These are phyloP conservation scores for Fusarium poae DNA, from an alignment of 2,329 filamentous ascomycete species.

Conservation along the genomic window DNA sequence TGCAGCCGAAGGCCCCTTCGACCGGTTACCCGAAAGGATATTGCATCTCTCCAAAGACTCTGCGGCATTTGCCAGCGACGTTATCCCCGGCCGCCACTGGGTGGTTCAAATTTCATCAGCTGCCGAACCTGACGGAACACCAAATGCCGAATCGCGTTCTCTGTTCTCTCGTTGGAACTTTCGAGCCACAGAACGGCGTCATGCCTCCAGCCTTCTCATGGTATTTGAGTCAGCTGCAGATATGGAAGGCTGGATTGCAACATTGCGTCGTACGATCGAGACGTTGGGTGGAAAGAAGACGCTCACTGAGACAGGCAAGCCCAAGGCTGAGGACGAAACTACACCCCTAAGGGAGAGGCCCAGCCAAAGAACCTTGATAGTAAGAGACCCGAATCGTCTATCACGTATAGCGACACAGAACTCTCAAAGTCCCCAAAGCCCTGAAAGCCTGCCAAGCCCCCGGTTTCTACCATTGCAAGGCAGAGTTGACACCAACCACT, in stretches of 20 bases:
- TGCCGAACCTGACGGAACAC: constrained; percentile 69
- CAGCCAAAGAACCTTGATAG: constrained; percentile 63
- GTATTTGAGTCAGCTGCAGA: constrained; percentile 79
- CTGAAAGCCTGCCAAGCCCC: constrained; percentile 28
- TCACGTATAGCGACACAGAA: constrained; percentile 50
- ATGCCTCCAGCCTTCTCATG: constrained; percentile 75
- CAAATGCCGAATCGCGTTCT: constrained; percentile 67
- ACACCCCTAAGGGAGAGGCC: constrained; percentile 55
- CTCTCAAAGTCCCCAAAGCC: constrained; percentile 29
- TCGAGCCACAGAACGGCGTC: constrained; percentile 65
- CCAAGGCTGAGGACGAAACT: constrained; percentile 58
- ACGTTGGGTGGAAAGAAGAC: constrained; percentile 75
- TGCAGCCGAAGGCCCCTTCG: constrained; percentile 75
- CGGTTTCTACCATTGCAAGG: constrained; percentile 35
- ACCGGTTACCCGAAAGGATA: constrained; percentile 80
- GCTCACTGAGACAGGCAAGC: constrained; percentile 70
- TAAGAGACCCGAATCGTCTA: constrained; percentile 62
- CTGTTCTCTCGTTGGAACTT: constrained; percentile 75
- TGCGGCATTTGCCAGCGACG: constrained; percentile 83
- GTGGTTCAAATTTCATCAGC: constrained; percentile 80
- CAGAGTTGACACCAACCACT: constrained; percentile 22
- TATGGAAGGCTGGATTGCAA: constrained; percentile 81
- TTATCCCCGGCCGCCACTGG: constrained; percentile 84
- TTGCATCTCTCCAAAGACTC: constrained; percentile 79
- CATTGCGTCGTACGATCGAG: constrained; percentile 78